Evolutionary conservation across 2,329 filamentous ascomycete species (phyloP).

Genomic region (Blastomyces percursus): DNA sequence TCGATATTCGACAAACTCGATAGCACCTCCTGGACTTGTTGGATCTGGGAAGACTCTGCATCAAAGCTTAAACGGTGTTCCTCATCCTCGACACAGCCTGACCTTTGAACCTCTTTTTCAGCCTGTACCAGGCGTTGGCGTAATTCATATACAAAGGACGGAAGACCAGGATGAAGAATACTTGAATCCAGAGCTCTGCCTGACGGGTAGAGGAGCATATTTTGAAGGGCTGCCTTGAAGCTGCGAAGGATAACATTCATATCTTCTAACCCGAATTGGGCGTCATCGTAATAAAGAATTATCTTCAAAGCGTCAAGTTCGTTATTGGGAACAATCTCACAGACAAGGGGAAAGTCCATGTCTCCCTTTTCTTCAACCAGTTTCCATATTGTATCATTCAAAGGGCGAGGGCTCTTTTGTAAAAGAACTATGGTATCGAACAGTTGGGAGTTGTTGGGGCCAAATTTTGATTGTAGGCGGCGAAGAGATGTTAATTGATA

Average conservation of each 20-base stretch:
- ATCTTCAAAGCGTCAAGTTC: constrained; percentile 45
- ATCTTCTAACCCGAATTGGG: constrained; percentile 16
- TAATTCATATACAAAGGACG: constrained; percentile 18
- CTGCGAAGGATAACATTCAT: constrained; percentile 19
- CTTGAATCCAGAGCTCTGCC: constrained; percentile 22
- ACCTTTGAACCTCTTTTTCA: background rate
- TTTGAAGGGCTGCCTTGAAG: constrained; percentile 24
- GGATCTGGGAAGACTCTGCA: constrained; percentile 44
- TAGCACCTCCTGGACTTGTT: constrained; percentile 45
- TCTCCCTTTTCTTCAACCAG: constrained; percentile 42
- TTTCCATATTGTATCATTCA: constrained; percentile 43
- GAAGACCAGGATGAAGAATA: constrained; percentile 15
- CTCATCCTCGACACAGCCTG: background rate
- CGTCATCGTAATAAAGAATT: constrained; percentile 50
- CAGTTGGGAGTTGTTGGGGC: constrained; percentile 42
- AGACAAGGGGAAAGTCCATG: constrained; percentile 60
- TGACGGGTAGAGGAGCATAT: constrained; percentile 25
- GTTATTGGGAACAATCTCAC: constrained; percentile 56
- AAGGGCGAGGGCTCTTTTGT: constrained; percentile 47
- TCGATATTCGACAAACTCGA: constrained; percentile 47
- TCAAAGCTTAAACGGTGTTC: constrained; percentile 1
- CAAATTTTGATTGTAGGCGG: constrained; percentile 50
- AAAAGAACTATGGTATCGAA: constrained; percentile 76
- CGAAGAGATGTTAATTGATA: constrained; percentile 69
- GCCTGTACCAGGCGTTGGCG: background rate